Evolutionary conservation across 768 basidiomycete species (phyloP), one percentile per base, ranked within the genome.

Genomic region (Exidia glandulosa): DNA sequence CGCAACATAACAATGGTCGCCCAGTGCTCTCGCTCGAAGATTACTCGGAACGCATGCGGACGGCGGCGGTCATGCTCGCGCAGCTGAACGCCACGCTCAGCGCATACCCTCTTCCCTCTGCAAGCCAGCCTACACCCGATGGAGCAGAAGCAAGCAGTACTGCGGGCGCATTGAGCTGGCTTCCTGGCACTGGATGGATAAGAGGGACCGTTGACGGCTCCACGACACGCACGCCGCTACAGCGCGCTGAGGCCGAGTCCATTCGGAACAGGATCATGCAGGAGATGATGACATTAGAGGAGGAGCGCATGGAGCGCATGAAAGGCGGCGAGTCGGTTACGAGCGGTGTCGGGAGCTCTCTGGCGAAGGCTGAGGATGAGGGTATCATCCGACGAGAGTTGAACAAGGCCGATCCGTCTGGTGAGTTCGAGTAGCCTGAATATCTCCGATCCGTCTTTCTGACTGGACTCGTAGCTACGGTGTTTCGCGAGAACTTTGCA

Each of bases 41-140:
- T 65, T 99, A 99, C 73, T 95, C 95, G 1, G 93, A 97, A 65
- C 84, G 96, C 57, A 99, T 99, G 96, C 85, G 92, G 7, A 96
- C 94, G 10, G 96, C 96, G 10, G 96, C 96, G 10, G 87, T 98
- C 63, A 97, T 99, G 96, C 85, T 99, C 31, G 86, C 96, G 1
- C 96, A 99, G 72, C 80, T 99, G 55, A 96, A 94, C 66, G 86
- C 92, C 1, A 90, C 80, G 66, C 77, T 88, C 57, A 75, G 81
- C 64, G 60, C 67, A 58, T 14, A 59, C 57, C n/a, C 65, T 63
- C 31, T 61, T 27, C 25, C 62, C 3, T 29, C 61, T 3, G 12
- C 52, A 50, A 60, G 58, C 5, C 65, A 61, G 3, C 57, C 64
- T 31, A 65, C 16, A 62, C 63, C 61, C 63, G 64, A 45, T 45